Conservation (phyloP, 2,329 filamentous ascomycete genomes). For the Fusarium hostae region DNA sequence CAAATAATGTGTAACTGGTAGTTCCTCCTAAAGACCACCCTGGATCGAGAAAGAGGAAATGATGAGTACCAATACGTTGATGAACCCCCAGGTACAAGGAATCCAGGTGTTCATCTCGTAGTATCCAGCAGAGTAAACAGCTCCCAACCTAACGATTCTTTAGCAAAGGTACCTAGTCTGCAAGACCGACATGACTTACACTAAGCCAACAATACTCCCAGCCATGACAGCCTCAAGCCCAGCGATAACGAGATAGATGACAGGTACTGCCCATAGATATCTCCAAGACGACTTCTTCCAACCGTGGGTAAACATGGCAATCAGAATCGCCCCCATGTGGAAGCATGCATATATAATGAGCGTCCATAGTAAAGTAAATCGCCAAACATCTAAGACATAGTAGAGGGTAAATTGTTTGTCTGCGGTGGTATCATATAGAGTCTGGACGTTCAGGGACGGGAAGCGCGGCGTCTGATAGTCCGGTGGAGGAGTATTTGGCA, state of each 20-base stretch:
- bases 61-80: conserved; percentile 84
- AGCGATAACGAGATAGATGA: conserved; percentile 77
- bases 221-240: conserved; percentile 81
- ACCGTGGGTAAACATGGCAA: conserved; percentile 78
- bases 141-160: conserved; percentile 69
- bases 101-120: conserved; percentile 96
- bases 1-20: background rate
- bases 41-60: conserved; percentile 94
- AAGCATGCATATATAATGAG: conserved; percentile 80
- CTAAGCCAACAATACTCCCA: conserved; percentile 81
- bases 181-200: conserved; percentile 65
- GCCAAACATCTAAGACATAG: conserved; percentile 81
- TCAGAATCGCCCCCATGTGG: conserved; percentile 76
- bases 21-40: conserved; percentile 74
- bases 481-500: conserved; percentile 51
- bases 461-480: conserved; percentile 77
- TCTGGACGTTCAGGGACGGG: conserved; percentile 83
- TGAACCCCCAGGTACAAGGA: conserved; percentile 86
- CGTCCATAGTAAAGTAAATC: conserved; percentile 89
- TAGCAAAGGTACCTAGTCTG: conserved; percentile 4
- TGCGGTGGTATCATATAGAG: conserved; percentile 56
- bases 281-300: conserved; percentile 66
- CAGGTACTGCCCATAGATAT: conserved; percentile 76
- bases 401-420: conserved; percentile 71
- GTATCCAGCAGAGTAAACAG: conserved; percentile 82